Conservation (phyloP, 2,329 filamentous ascomycete species). For the Ascochyta rabiei region DNA sequence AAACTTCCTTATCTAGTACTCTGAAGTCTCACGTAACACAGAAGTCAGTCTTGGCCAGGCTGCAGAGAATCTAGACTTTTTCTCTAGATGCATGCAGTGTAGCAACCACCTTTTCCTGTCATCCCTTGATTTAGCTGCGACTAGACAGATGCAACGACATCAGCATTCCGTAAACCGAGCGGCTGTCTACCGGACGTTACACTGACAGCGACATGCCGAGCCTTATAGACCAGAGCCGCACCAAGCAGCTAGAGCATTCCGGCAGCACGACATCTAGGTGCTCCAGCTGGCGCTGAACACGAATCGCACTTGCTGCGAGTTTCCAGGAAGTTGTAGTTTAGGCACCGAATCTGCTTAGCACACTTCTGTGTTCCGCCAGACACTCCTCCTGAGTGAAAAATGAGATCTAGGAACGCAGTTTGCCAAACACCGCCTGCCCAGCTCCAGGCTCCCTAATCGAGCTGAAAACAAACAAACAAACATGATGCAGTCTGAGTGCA, state of each 20-base stretch:
- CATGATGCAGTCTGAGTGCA: background rate
- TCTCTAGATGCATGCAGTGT: background rate
- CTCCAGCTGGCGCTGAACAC: background rate
- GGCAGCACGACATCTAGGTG: background rate
- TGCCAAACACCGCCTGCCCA: too few relatives aligned
- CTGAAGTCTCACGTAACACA: background rate
- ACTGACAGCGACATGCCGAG: conserved; percentile 2
- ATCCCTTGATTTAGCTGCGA: background rate
- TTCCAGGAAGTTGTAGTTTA: background rate
- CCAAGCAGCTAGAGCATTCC: background rate
- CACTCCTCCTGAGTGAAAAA: too few relatives aligned
- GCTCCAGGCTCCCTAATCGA: too few relatives aligned
- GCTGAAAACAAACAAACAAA: background rate
- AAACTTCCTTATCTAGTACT: background rate
- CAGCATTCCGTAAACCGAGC: background rate
- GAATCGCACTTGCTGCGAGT: background rate
- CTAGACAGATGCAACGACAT: background rate
- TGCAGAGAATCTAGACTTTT: conserved; percentile 1
- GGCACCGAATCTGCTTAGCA: background rate
- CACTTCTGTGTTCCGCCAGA: background rate
- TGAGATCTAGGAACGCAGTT: too few relatives aligned
- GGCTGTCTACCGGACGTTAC: conserved; percentile 1
- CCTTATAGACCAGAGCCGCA: conserved; percentile 1
- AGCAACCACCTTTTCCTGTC: background rate
- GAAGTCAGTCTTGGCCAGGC: background rate